Conservation (phyloP, 768 basidiomycete genomes). For the Russula earlei region DNA sequence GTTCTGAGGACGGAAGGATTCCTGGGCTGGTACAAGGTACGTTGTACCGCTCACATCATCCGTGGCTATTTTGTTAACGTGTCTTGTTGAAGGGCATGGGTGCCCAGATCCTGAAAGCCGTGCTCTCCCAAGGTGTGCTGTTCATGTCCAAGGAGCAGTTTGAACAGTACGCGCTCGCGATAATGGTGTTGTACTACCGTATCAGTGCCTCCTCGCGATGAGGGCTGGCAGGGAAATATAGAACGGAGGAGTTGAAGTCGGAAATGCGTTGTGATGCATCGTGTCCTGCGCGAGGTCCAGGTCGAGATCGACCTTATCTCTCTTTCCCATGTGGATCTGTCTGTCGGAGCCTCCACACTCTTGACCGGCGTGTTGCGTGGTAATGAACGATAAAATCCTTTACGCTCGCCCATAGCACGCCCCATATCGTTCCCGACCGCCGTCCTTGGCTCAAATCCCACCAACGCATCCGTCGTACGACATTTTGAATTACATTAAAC, state of each 20-base stretch:
- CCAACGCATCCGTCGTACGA: not conserved
- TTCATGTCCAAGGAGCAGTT: slow-evolving; percentile 99
- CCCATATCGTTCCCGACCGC: not conserved
- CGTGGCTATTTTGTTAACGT: not conserved
- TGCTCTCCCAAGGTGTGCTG: slow-evolving; percentile 86
- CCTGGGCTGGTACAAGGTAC: slow-evolving; percentile 91
- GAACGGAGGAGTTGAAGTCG: too few species aligned
- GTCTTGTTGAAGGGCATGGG: slow-evolving; percentile 69
- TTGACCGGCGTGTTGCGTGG: not conserved
- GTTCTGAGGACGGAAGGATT: slow-evolving; percentile 74
- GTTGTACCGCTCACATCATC: slow-evolving; percentile 20
- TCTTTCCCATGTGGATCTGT: not conserved
- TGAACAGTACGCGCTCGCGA: slow-evolving; percentile 72
- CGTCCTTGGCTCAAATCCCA: not conserved
- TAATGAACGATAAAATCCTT: not conserved
- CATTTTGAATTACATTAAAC: too few species aligned
- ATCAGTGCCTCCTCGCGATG: not conserved
- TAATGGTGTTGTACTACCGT: slow-evolving; percentile 42
- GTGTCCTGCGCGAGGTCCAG: too few species aligned
- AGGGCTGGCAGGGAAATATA: too few species aligned
- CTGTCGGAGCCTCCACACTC: too few species aligned
- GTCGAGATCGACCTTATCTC: not conserved
- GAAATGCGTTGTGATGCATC: too few species aligned
- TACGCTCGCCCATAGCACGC: not conserved
- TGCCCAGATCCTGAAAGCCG: slow-evolving; percentile 93